Percentiles rank a stretch among this genome's conserved stretches.
Evolutionary conservation across 108 stramenopile species (phyloP).

Genomic region (Skeletonema tropicum): DNA sequence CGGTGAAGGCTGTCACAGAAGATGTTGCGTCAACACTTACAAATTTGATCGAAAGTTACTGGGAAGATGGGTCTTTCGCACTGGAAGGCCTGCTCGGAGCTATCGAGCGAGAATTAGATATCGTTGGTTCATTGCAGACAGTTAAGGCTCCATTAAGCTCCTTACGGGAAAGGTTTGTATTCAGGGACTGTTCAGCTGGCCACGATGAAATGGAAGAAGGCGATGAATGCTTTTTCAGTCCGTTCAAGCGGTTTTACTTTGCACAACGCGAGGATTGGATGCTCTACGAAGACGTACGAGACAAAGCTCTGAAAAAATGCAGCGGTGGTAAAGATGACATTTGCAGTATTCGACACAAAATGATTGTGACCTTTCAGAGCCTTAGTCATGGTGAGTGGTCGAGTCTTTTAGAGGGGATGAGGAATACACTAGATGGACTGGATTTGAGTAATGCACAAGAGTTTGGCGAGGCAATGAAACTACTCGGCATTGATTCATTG

Average conservation of each 20-base stretch:
- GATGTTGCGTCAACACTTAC: neutral
- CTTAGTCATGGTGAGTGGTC: conserved; percentile 20
- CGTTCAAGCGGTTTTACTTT: conserved; percentile 20
- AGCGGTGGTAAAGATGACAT: neutral
- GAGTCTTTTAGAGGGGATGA: conserved; percentile 22
- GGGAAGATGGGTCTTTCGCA: conserved; percentile 11
- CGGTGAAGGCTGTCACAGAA: neutral
- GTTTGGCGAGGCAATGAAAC: neutral
- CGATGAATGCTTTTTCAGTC: conserved; percentile 9
- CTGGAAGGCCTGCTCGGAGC: conserved; percentile 10
- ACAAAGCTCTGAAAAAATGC: conserved; percentile 6
- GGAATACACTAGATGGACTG: conserved; percentile 15
- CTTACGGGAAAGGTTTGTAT: conserved; percentile 25
- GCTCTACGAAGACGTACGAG: conserved; percentile 24
- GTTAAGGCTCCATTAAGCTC: conserved; percentile 21
- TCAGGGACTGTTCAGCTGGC: conserved; percentile 6
- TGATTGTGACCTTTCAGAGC: conserved; percentile 25
- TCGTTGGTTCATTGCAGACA: conserved; percentile 12
- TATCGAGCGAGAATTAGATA: conserved; percentile 10
- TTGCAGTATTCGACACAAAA: conserved; percentile 18
- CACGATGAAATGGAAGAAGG: neutral
- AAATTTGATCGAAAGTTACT: conserved; percentile 22
- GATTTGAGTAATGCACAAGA: conserved; percentile 5
- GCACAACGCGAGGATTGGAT: conserved; percentile 9
- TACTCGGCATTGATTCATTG: neutral